Evolutionary conservation across 495 filamentous ascomycete species (phyloP).

Genomic region (Aspergillus nidulans): DNA sequence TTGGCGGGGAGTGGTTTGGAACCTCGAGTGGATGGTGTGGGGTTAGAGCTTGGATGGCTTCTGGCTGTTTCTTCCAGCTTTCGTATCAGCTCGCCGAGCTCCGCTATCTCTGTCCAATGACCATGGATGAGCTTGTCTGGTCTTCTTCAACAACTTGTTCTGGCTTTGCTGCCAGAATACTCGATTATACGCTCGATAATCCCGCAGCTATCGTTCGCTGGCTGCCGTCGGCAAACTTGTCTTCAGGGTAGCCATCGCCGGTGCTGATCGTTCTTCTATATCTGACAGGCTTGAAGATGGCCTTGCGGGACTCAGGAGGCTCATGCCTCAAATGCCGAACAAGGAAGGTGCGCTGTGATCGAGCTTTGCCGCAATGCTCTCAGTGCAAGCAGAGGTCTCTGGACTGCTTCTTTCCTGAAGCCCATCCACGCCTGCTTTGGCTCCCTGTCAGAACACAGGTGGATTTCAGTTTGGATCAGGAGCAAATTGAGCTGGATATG

Average conservation of each 20-base stretch:
- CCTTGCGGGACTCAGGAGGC: not conserved
- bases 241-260: conserved; percentile 2
- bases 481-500: conserved; percentile 5
- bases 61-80: not conserved
- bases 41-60: not conserved
- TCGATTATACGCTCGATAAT: not conserved
- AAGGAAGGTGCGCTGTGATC: conserved; percentile 10
- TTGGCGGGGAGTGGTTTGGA: not conserved
- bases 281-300: not conserved
- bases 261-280: not conserved
- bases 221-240: not conserved
- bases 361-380: conserved; percentile 2
- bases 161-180: not conserved
- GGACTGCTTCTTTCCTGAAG: conserved; percentile 2
- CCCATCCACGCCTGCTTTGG: conserved; percentile 7
- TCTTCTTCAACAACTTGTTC: not conserved
- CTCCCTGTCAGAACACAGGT: not conserved
- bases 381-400: conserved; percentile 1
- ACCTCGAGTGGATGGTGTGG: not conserved
- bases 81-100: not conserved
- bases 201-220: not conserved
- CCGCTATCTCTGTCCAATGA: conserved; percentile 9
- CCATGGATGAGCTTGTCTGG: not conserved
- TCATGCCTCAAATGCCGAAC: conserved; percentile 7
- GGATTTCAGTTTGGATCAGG: not conserved